phyloP scores from a whole-genome alignment of 2,329 filamentous ascomycete species.

The Botryosphaeria agaves region DNA sequence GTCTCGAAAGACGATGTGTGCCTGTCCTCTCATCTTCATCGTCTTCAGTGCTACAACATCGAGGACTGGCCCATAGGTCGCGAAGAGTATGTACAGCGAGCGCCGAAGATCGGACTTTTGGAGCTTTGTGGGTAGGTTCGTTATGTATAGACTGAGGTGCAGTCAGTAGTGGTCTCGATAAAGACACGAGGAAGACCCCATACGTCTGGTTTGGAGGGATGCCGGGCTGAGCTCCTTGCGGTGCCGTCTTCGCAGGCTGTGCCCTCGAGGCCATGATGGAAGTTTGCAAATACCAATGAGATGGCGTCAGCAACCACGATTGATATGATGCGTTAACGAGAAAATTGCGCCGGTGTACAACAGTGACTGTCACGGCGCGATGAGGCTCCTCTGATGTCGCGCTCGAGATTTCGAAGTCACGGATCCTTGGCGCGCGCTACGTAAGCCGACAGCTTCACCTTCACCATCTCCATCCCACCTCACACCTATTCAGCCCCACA shows the following conservation, averaged over 20 bases:
- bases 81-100: slow-evolving; percentile 82
- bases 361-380: too few species aligned
- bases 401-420: too few species aligned
- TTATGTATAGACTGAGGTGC: slow-evolving; percentile 58
- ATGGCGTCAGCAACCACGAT: too few species aligned
- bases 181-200: slow-evolving; percentile 24
- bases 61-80: slow-evolving; percentile 80
- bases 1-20: slow-evolving; percentile 81
- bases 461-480: too few species aligned
- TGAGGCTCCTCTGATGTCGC: too few species aligned
- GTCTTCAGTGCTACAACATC: slow-evolving; percentile 86
- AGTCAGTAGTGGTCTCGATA: background rate
- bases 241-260: slow-evolving; percentile 22
- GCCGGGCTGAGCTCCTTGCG: slow-evolving; percentile 22
- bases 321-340: too few species aligned
- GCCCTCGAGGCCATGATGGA: slow-evolving; percentile 14
- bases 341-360: too few species aligned
- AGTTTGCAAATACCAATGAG: too few species aligned
- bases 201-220: slow-evolving; percentile 61
- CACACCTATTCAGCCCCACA: too few species aligned
- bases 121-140: slow-evolving; percentile 78
- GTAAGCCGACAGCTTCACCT: too few species aligned
- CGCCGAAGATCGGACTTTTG: slow-evolving; percentile 77
- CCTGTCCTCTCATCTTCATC: slow-evolving; percentile 85
- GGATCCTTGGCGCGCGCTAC: too few species aligned